Conservation (phyloP, 805 yeast genomes). For the Saccharomycopsis capsularis region DNA sequence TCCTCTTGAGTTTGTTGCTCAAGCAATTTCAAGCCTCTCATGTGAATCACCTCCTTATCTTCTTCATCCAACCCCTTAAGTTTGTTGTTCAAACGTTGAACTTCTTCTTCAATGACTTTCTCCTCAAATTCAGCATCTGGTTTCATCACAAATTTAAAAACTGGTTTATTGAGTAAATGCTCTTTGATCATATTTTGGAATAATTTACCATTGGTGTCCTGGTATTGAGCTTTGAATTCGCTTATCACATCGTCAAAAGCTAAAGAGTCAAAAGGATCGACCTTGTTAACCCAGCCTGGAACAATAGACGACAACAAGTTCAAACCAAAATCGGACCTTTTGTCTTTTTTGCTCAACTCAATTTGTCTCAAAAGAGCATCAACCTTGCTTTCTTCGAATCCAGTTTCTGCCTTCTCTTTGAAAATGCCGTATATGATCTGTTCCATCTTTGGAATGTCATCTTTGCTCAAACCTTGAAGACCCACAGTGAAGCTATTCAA, state of each 20-base stretch:
- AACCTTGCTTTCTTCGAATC: slow-evolving; percentile 54
- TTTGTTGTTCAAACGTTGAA: slow-evolving; percentile 38
- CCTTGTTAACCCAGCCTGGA: slow-evolving; percentile 80
- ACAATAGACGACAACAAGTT: slow-evolving; percentile 62
- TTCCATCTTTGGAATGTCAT: slow-evolving; percentile 41
- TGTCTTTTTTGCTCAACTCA: slow-evolving; percentile 77
- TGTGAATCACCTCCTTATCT: slow-evolving; percentile 51
- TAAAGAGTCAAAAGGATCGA: slow-evolving; percentile 65
- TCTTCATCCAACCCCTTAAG: slow-evolving; percentile 39
- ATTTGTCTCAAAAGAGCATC: slow-evolving; percentile 84
- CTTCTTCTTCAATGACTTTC: slow-evolving; percentile 49
- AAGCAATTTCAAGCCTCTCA: slow-evolving; percentile 53
- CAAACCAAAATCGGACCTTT: slow-evolving; percentile 86
- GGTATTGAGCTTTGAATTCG: slow-evolving; percentile 57
- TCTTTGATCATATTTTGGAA: slow-evolving; percentile 54
- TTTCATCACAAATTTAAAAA: slow-evolving; percentile 66
- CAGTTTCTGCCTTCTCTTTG: slow-evolving; percentile 33
- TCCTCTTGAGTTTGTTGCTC: slow-evolving; percentile 61
- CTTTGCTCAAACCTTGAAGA: slow-evolving; percentile 59
- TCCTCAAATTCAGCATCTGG: slow-evolving; percentile 57
- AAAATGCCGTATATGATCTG: slow-evolving; percentile 42
- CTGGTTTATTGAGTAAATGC: slow-evolving; percentile 46
- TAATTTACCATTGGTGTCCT: slow-evolving; percentile 42
- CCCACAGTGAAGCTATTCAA: slow-evolving; percentile 78
- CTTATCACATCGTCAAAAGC: slow-evolving; percentile 56